These are phyloP conservation scores for Plicaturopsis crispa DNA, from an alignment of 768 basidiomycete species.

Conservation along the genomic window DNA sequence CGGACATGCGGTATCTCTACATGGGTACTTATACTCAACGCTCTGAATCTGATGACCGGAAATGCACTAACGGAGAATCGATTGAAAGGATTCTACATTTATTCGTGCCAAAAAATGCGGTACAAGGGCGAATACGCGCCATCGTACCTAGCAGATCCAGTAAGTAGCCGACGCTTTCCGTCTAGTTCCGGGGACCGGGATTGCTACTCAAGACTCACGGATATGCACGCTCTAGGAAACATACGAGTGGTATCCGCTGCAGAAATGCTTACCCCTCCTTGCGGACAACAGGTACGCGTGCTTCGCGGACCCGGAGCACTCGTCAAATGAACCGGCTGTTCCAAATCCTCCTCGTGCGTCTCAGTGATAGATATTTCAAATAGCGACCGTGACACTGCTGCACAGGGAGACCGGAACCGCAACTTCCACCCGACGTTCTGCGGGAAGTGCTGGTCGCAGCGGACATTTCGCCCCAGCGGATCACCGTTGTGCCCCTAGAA, in stretches of 20 bases:
- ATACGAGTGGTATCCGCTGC: slow-evolving; percentile 68
- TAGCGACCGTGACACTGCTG: too few relatives aligned
- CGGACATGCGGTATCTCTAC: slow-evolving; percentile 63
- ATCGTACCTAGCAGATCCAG: slow-evolving; percentile 84
- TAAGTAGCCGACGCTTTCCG: slow-evolving; percentile 22
- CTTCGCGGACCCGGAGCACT: slow-evolving; percentile 60
- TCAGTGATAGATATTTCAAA: too few relatives aligned
- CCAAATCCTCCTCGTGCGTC: too few relatives aligned
- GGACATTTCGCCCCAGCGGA: too few relatives aligned
- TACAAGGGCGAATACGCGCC: slow-evolving; percentile 94
- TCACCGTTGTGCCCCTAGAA: too few relatives aligned
- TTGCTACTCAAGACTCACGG: neutral
- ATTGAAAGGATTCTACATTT: slow-evolving; percentile 78
- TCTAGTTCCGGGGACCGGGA: too few relatives aligned
- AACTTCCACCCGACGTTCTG: too few relatives aligned
- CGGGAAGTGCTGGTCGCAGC: too few relatives aligned
- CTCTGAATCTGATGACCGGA: neutral
- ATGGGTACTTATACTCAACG: slow-evolving; percentile 55
- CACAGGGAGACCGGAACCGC: too few relatives aligned
- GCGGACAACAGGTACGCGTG: slow-evolving; percentile 61
- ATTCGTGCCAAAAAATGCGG: slow-evolving; percentile 89
- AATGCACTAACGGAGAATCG: neutral
- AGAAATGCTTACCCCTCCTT: slow-evolving; percentile 50
- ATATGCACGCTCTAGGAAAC: slow-evolving; percentile 45
- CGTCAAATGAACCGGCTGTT: slow-evolving; percentile 26